Conservation (phyloP, 371 early-diverging fungal genomes). For the Dichotomocladium elegans region DNA sequence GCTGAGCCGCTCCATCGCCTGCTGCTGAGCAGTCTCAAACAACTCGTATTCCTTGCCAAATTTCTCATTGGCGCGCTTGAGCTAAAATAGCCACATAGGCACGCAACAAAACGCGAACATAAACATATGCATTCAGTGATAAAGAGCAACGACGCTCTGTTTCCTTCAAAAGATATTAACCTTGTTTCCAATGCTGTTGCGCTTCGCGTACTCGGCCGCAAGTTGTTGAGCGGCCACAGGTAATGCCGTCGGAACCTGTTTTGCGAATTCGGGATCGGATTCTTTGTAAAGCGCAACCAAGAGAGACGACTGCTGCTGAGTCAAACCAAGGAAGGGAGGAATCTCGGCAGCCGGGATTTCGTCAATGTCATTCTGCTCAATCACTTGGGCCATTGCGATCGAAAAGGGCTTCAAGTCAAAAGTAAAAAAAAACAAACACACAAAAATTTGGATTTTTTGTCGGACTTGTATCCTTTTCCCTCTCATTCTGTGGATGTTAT, state of each 20-base stretch:
- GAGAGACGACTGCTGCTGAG: slow-evolving; percentile 51
- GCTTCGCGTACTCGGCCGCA: slow-evolving; percentile 48
- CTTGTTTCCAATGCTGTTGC: slow-evolving; percentile 54
- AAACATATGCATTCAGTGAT: neutral
- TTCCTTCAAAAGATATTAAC: slow-evolving; percentile 15
- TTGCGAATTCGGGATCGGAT: slow-evolving; percentile 55
- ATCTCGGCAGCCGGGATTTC: slow-evolving; percentile 17
- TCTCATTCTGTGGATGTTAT: neutral
- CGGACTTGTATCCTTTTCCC: too few relatives aligned
- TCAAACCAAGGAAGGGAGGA: slow-evolving; percentile 53
- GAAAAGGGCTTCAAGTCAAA: neutral
- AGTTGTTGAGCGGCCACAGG: slow-evolving; percentile 56
- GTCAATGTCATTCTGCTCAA: neutral
- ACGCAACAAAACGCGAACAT: neutral
- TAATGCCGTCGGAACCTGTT: slow-evolving; percentile 52
- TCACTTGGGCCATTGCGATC: slow-evolving; percentile 8
- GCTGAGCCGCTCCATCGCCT: slow-evolving; percentile 46
- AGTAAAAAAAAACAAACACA: neutral
- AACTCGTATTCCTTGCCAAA: slow-evolving; percentile 45
- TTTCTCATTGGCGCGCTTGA: slow-evolving; percentile 45
- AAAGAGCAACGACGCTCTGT: too few relatives aligned
- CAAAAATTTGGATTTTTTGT: too few relatives aligned
- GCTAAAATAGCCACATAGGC: too few relatives aligned
- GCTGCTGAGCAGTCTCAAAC: slow-evolving; percentile 50
- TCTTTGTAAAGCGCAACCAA: slow-evolving; percentile 59